These are phyloP conservation scores for Populus simonii DNA, from an alignment of 345 rosid species.

Conservation along the genomic window DNA sequence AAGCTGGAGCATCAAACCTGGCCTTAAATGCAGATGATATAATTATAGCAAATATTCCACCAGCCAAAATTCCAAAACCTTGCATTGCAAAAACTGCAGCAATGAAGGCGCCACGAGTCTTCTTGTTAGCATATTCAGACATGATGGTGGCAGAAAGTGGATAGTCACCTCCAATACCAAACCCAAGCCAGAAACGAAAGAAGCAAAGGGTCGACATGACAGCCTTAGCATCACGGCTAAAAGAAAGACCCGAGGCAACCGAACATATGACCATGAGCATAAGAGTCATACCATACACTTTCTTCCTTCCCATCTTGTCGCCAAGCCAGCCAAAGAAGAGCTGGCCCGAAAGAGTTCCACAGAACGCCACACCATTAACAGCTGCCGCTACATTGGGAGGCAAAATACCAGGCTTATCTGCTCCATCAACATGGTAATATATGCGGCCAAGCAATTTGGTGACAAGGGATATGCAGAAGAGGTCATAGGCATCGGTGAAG, in stretches of 20 bases:
- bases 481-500: conserved; percentile 81
- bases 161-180: conserved; percentile 81
- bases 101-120: conserved; percentile 81
- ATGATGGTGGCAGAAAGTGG: conserved; percentile 80
- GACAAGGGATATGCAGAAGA: conserved; percentile 77
- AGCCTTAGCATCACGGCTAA: conserved; percentile 41
- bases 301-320: conserved; percentile 68
- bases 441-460: conserved; percentile 77
- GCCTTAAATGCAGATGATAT: conserved; percentile 50
- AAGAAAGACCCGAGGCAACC: conserved; percentile 63
- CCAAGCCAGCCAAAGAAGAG: conserved; percentile 88
- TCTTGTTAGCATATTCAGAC: conserved; percentile 86
- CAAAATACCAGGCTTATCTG: conserved; percentile 55
- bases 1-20: conserved; percentile 50
- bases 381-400: conserved; percentile 76
- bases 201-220: conserved; percentile 69
- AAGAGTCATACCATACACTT: conserved; percentile 72
- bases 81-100: conserved; percentile 97
- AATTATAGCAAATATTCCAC: conserved; percentile 65
- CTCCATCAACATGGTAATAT: conserved; percentile 62
- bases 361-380: conserved; percentile 71
- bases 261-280: conserved; percentile 70
- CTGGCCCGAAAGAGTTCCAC: conserved; percentile 67
- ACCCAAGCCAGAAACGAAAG: conserved; percentile 84
- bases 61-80: conserved; percentile 77